Evolutionary conservation across 441 rosid genomes (phyloP), one percentile per base, ranked within the genome.

Genomic region (Populus trichocarpa): DNA sequence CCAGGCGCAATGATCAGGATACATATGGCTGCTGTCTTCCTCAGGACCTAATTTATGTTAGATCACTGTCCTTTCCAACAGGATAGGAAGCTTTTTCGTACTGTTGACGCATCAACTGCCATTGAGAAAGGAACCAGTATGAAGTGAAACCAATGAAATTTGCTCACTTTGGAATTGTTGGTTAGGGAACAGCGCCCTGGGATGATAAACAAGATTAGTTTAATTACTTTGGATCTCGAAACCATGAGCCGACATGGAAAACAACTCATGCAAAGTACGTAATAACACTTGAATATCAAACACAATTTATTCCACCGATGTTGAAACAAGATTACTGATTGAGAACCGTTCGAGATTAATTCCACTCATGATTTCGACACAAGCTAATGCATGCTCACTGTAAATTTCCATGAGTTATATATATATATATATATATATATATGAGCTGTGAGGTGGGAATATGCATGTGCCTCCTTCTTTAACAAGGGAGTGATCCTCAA

Each of bases 141-240:
- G 42, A 38, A 0, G 42, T 10, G 42, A 38, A 38, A 38, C 12
- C 42, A 38, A 38, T 38, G 42, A 38, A 38, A 38, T 59, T 59
- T 59, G 65, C 8, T 59, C 65, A 18, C 23, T 59, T 59, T 59
- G 23, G 23, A 16, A 46, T n/a, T 61, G 35, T 61, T 35, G 2
- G 13, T 16, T 10, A 35, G 73, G 26, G 25, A 70, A 70, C 70
- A 63, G 22, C 38, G 8, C 20, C 16, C 14, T 75, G 75, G 80
- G 77, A 76, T 77, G 59, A 68, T 77, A 77, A 77, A 77, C 71
- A 25, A 65, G 70, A 26, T 53, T 7, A 32, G 22, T 46, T 66
- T 26, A 5, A 33, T 33, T 33, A 64, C 59, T 75, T 72, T 75
- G 74, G 67, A 72, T 71, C 75, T 78, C 72, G 82, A 71, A 59